A percentile compares a stretch with the other conserved stretches of the same genome.
Conservation (phyloP, 768 basidiomycete genomes). For the Pleurotus sapidus region DNA sequence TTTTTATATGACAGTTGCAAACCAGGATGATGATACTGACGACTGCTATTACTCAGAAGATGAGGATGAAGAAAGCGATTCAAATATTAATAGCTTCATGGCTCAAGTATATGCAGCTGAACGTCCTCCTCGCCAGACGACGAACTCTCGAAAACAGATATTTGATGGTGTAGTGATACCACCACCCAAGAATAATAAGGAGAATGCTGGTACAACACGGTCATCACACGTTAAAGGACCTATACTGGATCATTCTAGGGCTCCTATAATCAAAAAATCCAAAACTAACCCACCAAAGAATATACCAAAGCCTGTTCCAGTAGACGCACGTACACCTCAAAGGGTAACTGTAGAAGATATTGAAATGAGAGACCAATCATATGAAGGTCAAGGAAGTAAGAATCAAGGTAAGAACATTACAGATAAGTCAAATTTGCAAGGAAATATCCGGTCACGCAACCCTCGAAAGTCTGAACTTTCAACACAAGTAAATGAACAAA, state of each 20-base stretch:
- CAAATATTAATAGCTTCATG: background rate
- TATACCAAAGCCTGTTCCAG: background rate
- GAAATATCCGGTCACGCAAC: too few species aligned
- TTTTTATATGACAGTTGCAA: background rate
- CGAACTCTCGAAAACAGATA: background rate
- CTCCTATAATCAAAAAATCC: background rate
- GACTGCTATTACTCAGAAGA: background rate
- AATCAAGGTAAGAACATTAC: background rate
- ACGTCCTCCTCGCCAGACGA: background rate
- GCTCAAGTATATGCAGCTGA: background rate
- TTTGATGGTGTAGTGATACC: background rate
- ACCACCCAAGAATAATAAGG: background rate
- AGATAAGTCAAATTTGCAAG: too few species aligned
- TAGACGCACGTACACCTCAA: background rate
- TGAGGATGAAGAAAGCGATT: background rate
- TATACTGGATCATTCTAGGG: background rate
- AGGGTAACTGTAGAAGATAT: background rate
- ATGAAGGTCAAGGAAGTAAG: background rate
- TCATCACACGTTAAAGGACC: background rate
- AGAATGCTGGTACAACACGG: background rate
- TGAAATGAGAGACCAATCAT: background rate
- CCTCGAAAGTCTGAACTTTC: slow-evolving; percentile 5
- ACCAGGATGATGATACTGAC: background rate
- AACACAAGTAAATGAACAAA: background rate
- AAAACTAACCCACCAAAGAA: background rate